Percentiles rank a stretch among this genome's conserved stretches.
These are phyloP conservation scores for Aspergillus phoenicis DNA, from an alignment of 2,329 filamentous ascomycete species.

Conservation along the genomic window DNA sequence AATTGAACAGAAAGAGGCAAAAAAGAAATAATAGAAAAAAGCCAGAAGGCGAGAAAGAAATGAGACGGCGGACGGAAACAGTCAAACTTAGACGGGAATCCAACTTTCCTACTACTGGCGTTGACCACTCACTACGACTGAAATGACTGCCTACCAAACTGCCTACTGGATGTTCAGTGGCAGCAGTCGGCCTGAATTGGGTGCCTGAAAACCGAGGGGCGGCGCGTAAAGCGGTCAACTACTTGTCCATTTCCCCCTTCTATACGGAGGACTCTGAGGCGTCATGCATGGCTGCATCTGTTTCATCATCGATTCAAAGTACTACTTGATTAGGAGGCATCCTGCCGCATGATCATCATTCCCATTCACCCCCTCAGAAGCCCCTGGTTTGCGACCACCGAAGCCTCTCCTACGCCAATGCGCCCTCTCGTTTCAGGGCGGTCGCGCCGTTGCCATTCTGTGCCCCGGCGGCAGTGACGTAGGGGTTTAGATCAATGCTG, in stretches of 20 bases:
- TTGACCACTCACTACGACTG: neutral
- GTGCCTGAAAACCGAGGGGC: conserved; percentile 3
- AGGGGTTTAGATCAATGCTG: neutral
- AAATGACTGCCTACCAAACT: neutral
- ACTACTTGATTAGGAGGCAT: no score
- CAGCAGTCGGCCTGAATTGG: neutral
- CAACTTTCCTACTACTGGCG: neutral
- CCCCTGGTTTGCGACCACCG: neutral
- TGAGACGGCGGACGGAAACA: conserved; percentile 14
- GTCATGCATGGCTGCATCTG: no score
- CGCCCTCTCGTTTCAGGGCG: neutral
- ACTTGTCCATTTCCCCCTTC: no score
- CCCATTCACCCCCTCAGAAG: neutral
- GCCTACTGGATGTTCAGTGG: neutral
- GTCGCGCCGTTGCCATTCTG: neutral
- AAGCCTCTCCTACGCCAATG: no score
- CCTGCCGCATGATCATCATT: neutral
- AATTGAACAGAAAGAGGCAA: conserved; percentile 3
- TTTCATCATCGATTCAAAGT: no score
- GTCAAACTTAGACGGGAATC: neutral
- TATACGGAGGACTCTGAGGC: no score
- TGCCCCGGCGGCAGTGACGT: conserved; percentile 3
- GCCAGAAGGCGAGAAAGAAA: conserved; percentile 7
- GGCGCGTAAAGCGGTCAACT: neutral
- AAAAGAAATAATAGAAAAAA: neutral